A percentile compares a stretch with the other conserved stretches of the same genome.
These are phyloP conservation scores for Brasilioporus rufonigricans DNA, from an alignment of 768 basidiomycete species.

Conservation along the genomic window DNA sequence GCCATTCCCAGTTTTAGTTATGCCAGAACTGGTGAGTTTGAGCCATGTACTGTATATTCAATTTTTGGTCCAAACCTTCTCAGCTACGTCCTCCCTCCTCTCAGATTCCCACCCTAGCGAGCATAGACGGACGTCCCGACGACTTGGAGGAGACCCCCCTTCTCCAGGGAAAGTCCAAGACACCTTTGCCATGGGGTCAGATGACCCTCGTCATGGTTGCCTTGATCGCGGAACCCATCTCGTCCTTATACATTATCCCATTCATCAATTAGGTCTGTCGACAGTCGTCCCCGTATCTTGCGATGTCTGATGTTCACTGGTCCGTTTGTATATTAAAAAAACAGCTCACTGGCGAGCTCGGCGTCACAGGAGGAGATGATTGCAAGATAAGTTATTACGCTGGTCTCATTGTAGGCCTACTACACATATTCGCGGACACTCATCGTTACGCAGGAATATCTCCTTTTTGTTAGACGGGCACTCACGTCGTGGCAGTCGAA, in stretches of 20 bases:
- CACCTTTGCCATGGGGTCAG: not conserved
- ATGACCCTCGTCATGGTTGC: not conserved
- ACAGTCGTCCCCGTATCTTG: not conserved
- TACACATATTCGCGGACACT: not conserved
- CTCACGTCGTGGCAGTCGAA: slow-evolving; percentile 63
- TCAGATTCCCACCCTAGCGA: not conserved
- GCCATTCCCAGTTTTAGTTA: not conserved
- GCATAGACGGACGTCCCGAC: slow-evolving; percentile 38
- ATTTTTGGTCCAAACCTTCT: not conserved
- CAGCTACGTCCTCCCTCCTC: not conserved
- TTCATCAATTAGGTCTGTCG: not conserved
- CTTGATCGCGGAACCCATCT: not conserved
- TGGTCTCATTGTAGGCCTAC: slow-evolving; percentile 50
- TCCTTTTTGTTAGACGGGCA: slow-evolving; percentile 60
- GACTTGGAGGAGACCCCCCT: not conserved
- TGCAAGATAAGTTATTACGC: slow-evolving; percentile 68
- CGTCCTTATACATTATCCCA: not conserved
- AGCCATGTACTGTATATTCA: not conserved
- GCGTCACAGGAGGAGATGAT: slow-evolving; percentile 31
- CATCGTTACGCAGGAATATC: slow-evolving; percentile 45
- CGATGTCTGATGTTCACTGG: no score
- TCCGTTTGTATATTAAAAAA: no score
- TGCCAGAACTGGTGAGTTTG: not conserved
- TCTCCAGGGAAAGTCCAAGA: not conserved
- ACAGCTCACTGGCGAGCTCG: no score